Percentiles rank a stretch among this genome's conserved stretches.
These are phyloP conservation scores for Phytopythium chamaehyphon DNA, from an alignment of 352 stramenopile species.

Conservation along the genomic window DNA sequence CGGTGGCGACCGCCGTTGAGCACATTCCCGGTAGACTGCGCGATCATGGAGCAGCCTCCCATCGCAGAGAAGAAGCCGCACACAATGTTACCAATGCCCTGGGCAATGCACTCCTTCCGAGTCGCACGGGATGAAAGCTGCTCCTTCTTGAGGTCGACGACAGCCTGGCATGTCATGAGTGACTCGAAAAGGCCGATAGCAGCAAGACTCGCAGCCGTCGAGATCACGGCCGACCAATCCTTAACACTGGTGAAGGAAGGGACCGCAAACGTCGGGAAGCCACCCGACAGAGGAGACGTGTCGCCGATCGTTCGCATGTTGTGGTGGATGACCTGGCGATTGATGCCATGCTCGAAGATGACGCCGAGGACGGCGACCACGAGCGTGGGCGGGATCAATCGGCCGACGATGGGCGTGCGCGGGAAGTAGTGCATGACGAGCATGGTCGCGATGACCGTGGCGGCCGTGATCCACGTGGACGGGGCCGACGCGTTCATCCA, in stretches of 20 bases:
- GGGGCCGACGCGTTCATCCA: constrained; percentile 67
- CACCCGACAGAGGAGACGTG: constrained; percentile 49
- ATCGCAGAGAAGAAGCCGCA: constrained; percentile 91
- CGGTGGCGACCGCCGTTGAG: constrained; percentile 77
- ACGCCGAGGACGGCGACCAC: constrained; percentile 72
- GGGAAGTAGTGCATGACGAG: constrained; percentile 85
- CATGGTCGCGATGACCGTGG: constrained; percentile 77
- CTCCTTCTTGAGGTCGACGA: constrained; percentile 88
- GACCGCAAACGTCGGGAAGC: constrained; percentile 46
- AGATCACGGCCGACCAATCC: constrained; percentile 73
- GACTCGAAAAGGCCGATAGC: constrained; percentile 92
- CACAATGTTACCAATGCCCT: constrained; percentile 91
- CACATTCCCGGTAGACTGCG: constrained; percentile 89
- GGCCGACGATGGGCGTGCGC: constrained; percentile 50
- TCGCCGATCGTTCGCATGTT: constrained; percentile 77
- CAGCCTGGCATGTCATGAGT: constrained; percentile 92
- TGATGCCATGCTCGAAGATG: constrained; percentile 86
- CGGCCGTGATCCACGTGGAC: constrained; percentile 61
- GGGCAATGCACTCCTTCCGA: constrained; percentile 79
- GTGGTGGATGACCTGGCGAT: constrained; percentile 65
- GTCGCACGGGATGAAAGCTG: constrained; percentile 54
- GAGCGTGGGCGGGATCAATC: constrained; percentile 75
- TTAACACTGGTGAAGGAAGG: constrained; percentile 42
- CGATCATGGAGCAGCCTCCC: constrained; percentile 93
- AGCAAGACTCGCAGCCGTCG: constrained; percentile 88